Conservation (phyloP, 169 alveolate species). For the Babesia sp. region DNA sequence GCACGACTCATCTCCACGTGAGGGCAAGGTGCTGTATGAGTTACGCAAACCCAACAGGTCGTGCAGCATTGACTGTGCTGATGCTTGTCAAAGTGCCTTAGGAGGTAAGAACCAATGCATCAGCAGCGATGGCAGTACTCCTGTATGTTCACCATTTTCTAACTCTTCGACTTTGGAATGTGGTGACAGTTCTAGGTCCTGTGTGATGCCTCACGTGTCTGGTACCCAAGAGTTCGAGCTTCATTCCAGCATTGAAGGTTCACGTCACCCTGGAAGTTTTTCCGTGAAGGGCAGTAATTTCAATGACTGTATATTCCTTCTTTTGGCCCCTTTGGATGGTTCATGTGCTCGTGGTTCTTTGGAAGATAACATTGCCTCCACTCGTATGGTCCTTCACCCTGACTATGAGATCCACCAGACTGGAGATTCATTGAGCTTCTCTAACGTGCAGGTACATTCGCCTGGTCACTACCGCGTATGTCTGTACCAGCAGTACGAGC, state of each 20-base stretch:
- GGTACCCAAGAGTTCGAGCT: conserved; percentile 17
- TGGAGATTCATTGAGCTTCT: conserved; percentile 11
- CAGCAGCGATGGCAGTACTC: background rate
- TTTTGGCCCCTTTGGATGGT: background rate
- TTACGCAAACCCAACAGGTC: background rate
- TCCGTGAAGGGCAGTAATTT: conserved; percentile 28
- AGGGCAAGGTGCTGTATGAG: background rate
- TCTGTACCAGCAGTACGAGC: conserved; percentile 51
- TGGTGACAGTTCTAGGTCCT: conserved; percentile 12
- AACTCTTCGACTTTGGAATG: conserved; percentile 24
- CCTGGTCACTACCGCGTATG: conserved; percentile 53
- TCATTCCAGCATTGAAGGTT: background rate
- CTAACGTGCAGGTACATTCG: conserved; percentile 20
- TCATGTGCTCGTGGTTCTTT: conserved; percentile 24
- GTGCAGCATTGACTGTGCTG: conserved; percentile 47
- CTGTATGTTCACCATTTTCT: conserved; percentile 29
- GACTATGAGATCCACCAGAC: background rate
- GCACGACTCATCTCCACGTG: background rate
- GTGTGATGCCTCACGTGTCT: conserved; percentile 34
- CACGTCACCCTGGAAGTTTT: conserved; percentile 21
- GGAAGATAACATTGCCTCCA: conserved; percentile 9
- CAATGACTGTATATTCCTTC: conserved; percentile 48
- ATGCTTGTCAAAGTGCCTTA: conserved; percentile 33
- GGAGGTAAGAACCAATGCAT: conserved; percentile 59
- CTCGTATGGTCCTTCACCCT: conserved; percentile 29